Conservation (phyloP, 768 basidiomycete genomes). For the Cubamyces lactineus region DNA sequence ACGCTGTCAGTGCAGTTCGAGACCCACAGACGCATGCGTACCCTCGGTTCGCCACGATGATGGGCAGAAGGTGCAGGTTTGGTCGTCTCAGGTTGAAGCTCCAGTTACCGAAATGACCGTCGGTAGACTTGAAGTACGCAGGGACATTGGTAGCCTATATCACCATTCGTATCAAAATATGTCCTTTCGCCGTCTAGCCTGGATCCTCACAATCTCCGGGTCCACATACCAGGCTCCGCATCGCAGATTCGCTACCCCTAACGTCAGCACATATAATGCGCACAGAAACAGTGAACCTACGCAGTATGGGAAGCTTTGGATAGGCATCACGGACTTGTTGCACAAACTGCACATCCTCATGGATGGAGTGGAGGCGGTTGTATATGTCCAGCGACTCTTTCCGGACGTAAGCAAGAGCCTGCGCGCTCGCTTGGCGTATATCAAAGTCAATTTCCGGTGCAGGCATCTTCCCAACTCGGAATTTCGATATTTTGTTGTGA, state of each 20-base stretch:
- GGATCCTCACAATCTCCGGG: conserved; percentile 56
- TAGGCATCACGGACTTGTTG: conserved; percentile 51
- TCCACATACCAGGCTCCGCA: conserved; percentile 95
- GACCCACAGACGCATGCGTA: conserved; percentile 39
- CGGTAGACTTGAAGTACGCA: conserved; percentile 92
- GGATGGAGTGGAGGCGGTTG: conserved; percentile 87
- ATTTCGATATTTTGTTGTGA: not conserved
- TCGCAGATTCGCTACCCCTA: conserved; percentile 75
- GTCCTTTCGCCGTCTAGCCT: conserved; percentile 8
- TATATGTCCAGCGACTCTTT: conserved; percentile 77
- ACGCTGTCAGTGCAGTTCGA: not conserved
- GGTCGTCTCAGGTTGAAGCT: conserved; percentile 81
- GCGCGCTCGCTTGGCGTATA: conserved; percentile 14
- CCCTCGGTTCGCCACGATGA: conserved; percentile 62
- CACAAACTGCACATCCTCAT: conserved; percentile 77
- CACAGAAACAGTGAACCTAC: conserved; percentile 41
- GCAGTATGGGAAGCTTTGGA: conserved; percentile 55
- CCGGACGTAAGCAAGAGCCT: conserved; percentile 54
- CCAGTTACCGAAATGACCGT: conserved; percentile 87
- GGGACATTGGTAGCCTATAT: conserved; percentile 37
- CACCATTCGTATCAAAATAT: conserved; percentile 27
- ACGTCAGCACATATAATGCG: not conserved
- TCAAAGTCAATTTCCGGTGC: conserved; percentile 6
- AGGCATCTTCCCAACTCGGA: too few relatives aligned
- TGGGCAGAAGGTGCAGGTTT: conserved; percentile 76